Evolutionary conservation across 2,329 filamentous ascomycete genomes (phyloP).

Genomic region (Hypoxylon sp.): DNA sequence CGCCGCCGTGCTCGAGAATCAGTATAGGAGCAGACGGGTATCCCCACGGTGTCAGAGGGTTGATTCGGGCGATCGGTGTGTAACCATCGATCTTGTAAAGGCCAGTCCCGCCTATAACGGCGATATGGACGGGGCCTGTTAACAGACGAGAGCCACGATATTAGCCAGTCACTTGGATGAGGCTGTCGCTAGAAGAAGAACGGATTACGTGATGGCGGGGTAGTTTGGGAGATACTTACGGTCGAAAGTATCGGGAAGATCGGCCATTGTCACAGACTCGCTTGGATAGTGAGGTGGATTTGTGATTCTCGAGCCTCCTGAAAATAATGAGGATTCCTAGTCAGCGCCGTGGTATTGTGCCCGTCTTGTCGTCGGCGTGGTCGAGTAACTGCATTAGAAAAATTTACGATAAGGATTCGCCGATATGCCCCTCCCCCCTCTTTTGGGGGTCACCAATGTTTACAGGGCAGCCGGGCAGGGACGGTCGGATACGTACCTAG

Average conservation of each 20-base stretch:
- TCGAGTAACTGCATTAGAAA: conserved; percentile 20
- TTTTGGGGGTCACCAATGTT: neutral
- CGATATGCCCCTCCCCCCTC: conserved; percentile 31
- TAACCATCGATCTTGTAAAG: conserved; percentile 90
- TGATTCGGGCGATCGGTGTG: conserved; percentile 84
- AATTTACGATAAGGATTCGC: conserved; percentile 35
- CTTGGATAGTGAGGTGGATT: neutral
- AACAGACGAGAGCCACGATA: neutral
- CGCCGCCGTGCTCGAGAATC: conserved; percentile 88
- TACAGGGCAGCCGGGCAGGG: neutral
- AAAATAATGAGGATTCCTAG: neutral
- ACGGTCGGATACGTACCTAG: neutral
- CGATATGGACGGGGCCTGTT: conserved; percentile 81
- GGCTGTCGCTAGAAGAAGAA: conserved; percentile 19
- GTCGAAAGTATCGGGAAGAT: conserved; percentile 72
- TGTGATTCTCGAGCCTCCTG: neutral
- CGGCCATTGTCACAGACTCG: conserved; percentile 60
- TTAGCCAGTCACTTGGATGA: conserved; percentile 18
- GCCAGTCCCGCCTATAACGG: conserved; percentile 93
- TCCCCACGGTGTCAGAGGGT: conserved; percentile 90
- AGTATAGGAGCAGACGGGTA: conserved; percentile 80
- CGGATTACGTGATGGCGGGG: conserved; percentile 18
- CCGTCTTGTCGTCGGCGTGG: conserved; percentile 6
- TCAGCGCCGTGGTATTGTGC: conserved; percentile 9
- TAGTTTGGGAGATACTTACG: conserved; percentile 57